Base-by-base conservation (phyloP, 2,329 filamentous ascomycete species). In the Pleomassaria siparia region DNA sequence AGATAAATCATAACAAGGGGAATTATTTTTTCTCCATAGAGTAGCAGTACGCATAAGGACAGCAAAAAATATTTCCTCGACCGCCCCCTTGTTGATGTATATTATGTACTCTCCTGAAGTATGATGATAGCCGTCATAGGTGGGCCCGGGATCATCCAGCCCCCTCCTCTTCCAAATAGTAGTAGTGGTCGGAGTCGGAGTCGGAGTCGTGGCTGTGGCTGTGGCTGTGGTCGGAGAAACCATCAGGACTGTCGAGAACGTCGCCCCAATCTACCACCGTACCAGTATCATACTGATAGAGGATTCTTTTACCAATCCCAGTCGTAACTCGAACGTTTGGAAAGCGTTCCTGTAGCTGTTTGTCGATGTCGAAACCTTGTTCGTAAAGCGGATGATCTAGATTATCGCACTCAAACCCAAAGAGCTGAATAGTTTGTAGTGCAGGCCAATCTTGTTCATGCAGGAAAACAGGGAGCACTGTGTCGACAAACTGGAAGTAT, bases 391-490 rank as follows among this genome's bases (percentile, higher is more conserved):
- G 12, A 4, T 20, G 8, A 11, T 28, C 28, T 7, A 4, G 25
- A 7, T 13, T 30, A 22, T 44, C 30, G 6, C n/a, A 44, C 25
- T 56, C 53, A 25, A 56, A 49, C 2, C 51, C 53, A 29, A 51
- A 54, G n/a, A 56, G 43, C 8, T 40, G 26, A 29, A 56, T 48
- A 12, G 22, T 12, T 22, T 47, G 24, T 18, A 56, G 28, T 3
- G 15, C 28, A 30, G 53, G 53, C 50, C 50, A 54, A 1, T 49
- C 43, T 13, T 7, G 28, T 12, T 50, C 28, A 20, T 54, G 47
- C n/a, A 56, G 20, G 6, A 56, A 30, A 2, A 48, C 39, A 1
- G 53, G 53, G 3, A 56, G 41, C 1, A 56, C 46, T 4, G 40
- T 44, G 11, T 51, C 25, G 1, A 44, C 37, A 30, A 56, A 56